These are phyloP conservation scores for Aureobasidium leucospermi DNA, from an alignment of 2,329 filamentous ascomycete species.

Conservation along the genomic window DNA sequence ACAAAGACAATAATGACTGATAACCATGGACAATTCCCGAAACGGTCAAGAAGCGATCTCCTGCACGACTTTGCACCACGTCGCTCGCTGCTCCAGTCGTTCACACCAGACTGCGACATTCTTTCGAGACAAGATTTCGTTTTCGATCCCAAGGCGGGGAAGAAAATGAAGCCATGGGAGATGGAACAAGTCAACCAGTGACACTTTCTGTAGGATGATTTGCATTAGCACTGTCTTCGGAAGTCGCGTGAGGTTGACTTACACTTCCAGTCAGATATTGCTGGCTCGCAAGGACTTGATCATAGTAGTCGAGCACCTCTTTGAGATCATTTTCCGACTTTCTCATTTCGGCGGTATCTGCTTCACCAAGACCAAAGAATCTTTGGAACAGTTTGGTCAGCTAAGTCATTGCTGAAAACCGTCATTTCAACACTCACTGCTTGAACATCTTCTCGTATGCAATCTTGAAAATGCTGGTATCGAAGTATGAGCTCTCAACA, in stretches of 20 bases:
- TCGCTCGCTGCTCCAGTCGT: neutral
- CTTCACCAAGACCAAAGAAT: neutral
- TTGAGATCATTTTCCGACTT: neutral
- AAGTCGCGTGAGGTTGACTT: neutral
- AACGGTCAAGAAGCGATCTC: neutral
- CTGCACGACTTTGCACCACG: neutral
- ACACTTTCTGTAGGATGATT: neutral
- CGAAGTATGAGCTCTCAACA: slow-evolving; percentile 13
- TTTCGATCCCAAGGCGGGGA: neutral
- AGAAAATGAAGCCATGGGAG: slow-evolving; percentile 5
- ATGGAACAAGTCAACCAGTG: slow-evolving; percentile 10
- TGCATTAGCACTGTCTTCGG: neutral
- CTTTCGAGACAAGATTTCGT: neutral
- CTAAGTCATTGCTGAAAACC: neutral
- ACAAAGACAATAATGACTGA: no score
- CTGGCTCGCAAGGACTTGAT: neutral
- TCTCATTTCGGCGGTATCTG: neutral
- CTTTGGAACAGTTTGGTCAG: neutral
- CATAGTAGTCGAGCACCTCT: slow-evolving; percentile 10
- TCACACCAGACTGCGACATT: slow-evolving; percentile 4
- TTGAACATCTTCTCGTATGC: slow-evolving; percentile 12
- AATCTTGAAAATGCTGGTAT: neutral
- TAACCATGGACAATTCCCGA: no score
- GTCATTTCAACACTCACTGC: neutral
- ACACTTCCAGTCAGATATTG: slow-evolving; percentile 5